Conservation (phyloP, 495 filamentous ascomycete species). For the Hamigera avellanea region DNA sequence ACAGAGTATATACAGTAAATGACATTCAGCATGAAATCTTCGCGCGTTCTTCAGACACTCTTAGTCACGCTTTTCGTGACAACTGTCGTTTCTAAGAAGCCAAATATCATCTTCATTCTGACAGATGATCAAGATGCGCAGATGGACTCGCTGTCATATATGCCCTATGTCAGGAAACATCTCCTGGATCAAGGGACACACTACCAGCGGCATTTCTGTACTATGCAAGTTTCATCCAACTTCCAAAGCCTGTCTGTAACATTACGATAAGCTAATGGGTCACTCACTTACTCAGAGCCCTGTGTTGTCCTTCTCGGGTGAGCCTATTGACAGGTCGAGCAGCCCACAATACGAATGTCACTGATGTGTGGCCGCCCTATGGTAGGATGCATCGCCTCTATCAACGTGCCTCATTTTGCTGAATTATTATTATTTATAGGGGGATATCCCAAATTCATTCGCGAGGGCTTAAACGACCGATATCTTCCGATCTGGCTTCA, state of each 20-base stretch:
- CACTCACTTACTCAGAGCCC: no score
- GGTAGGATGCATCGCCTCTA: constrained; percentile 39
- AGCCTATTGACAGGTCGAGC: constrained; percentile 47
- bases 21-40: no score
- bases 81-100: no score
- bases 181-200: constrained; percentile 34
- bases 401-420: no score
- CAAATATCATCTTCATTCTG: constrained; percentile 47
- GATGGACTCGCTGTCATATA: constrained; percentile 41
- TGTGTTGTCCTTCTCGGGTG: constrained; percentile 49
- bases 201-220: constrained; percentile 41
- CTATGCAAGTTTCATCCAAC: no score
- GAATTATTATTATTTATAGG: constrained; percentile 20
- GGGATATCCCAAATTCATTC: constrained; percentile 55
- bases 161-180: constrained; percentile 35
- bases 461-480: constrained; percentile 44
- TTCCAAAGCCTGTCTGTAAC: no score
- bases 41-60: no score
- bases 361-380: constrained; percentile 46
- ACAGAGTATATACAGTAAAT: no score
- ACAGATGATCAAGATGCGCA: constrained; percentile 49
- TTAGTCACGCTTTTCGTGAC: no score
- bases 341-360: constrained; percentile 61
- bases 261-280: no score
- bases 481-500: constrained; percentile 57